Percentiles rank a stretch among this genome's conserved stretches.
Evolutionary conservation across 192 early-diverging fungal species (phyloP).

Genomic region (Umbelopsis sp.): DNA sequence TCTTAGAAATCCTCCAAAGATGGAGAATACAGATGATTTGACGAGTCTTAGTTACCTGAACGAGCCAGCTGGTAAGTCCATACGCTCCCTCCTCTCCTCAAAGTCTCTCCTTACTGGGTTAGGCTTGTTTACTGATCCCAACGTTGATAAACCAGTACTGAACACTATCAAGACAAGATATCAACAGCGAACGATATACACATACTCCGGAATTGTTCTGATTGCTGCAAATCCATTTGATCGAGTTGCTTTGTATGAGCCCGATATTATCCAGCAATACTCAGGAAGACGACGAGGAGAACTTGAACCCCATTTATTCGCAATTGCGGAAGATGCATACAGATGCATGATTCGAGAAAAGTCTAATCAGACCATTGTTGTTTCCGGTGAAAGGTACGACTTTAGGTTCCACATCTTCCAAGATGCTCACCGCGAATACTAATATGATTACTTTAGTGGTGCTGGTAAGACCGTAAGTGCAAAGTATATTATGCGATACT

Average conservation of each 20-base stretch:
- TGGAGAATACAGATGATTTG: conserved; percentile 90
- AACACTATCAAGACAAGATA: conserved; percentile 92
- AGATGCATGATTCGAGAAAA: conserved; percentile 91
- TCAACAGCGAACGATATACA: conserved; percentile 93
- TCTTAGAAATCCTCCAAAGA: conserved; percentile 88
- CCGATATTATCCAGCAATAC: conserved; percentile 90
- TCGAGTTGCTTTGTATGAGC: conserved; percentile 85
- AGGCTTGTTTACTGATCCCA: not conserved
- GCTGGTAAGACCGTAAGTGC: conserved; percentile 98
- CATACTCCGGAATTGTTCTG: conserved; percentile 98
- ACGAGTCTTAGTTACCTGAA: conserved; percentile 95
- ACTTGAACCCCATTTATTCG: conserved; percentile 97
- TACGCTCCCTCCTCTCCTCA: not conserved
- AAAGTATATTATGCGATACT: conserved; percentile 98
- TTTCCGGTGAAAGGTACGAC: conserved; percentile 85
- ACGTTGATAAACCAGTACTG: conserved; percentile 62
- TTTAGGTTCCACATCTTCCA: too few species aligned
- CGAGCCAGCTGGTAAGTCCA: conserved; percentile 73
- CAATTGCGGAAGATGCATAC: conserved; percentile 98
- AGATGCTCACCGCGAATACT: not conserved
- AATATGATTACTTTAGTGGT: conserved; percentile 47
- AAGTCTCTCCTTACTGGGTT: not conserved
- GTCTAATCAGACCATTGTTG: conserved; percentile 97
- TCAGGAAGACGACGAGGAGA: conserved; percentile 92
- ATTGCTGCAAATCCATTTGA: conserved; percentile 98